Conservation (phyloP, 1,139 yeast species). For the Maudiozyma humilis region DNA sequence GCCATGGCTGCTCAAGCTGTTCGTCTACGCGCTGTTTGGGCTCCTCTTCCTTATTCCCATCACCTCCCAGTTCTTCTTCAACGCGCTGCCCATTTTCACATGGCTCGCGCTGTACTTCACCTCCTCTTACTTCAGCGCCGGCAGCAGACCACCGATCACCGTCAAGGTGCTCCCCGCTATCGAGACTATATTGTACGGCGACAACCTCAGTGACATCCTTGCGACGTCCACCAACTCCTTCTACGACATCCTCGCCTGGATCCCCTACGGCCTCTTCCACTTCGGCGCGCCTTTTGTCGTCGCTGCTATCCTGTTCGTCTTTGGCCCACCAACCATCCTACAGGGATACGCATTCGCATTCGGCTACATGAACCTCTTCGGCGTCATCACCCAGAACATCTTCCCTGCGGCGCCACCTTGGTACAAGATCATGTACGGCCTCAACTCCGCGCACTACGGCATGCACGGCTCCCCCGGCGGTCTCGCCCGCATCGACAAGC, state of each 20-base stretch:
- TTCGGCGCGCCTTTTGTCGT: constrained; percentile 85
- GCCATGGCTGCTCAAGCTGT: constrained; percentile 27
- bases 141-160: constrained; percentile 79
- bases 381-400: constrained; percentile 70
- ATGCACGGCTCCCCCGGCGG: constrained; percentile 98
- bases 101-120: constrained; percentile 85
- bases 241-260: constrained; percentile 84
- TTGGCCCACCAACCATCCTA: constrained; percentile 87
- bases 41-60: constrained; percentile 53
- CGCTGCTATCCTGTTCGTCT: constrained; percentile 68
- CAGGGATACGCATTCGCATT: constrained; percentile 89
- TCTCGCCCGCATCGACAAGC: constrained; percentile 72
- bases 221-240: constrained; percentile 63
- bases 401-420: constrained; percentile 99
- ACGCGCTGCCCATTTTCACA: constrained; percentile 76
- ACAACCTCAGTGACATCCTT: constrained; percentile 76
- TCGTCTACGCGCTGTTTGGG: constrained; percentile 23
- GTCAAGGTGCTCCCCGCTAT: constrained; percentile 89
- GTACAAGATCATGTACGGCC: constrained; percentile 82
- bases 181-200: constrained; percentile 92
- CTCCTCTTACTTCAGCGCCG: constrained; percentile 66
- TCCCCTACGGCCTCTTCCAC: constrained; percentile 90
- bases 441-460: constrained; percentile 82
- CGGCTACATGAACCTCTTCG: constrained; percentile 91
- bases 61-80: constrained; percentile 77